Percentiles rank a stretch among this genome's conserved stretches.
Conservation (phyloP, 2,329 filamentous ascomycete species). For the Diplodia seriata region DNA sequence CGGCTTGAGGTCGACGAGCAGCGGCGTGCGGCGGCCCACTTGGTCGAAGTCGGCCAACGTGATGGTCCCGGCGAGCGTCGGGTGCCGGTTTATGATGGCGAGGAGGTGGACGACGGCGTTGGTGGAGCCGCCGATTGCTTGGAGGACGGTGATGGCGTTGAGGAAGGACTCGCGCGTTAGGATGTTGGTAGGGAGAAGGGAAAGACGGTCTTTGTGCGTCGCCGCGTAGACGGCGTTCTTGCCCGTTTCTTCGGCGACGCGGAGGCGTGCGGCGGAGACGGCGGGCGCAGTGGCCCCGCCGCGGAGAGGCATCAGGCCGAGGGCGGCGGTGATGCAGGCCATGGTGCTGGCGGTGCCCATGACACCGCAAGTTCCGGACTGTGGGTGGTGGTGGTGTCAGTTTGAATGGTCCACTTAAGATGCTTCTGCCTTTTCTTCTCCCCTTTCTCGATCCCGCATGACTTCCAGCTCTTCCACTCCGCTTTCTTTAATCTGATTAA, state of each 20-base stretch:
- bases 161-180: conserved; percentile 57
- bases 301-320: conserved; percentile 61
- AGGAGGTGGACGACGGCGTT: conserved; percentile 55
- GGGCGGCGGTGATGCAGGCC: conserved; percentile 60
- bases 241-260: conserved; percentile 63
- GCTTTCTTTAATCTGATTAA: background rate
- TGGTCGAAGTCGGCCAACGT: conserved; percentile 80
- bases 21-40: conserved; percentile 78
- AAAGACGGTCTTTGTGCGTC: conserved; percentile 37
- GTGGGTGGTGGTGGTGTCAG: background rate
- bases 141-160: conserved; percentile 55
- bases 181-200: conserved; percentile 53
- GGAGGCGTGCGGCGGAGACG: conserved; percentile 58
- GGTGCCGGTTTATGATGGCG: conserved; percentile 59
- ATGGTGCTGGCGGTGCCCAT: conserved; percentile 66
- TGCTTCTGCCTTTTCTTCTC: background rate
- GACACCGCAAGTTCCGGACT: conserved; percentile 62
- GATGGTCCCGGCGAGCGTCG: conserved; percentile 70
- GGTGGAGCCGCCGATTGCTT: conserved; percentile 55
- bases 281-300: conserved; percentile 62
- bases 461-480: background rate
- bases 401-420: background rate
- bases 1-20: conserved; percentile 82
- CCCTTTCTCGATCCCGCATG: too few relatives aligned
- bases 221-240: conserved; percentile 56